Evolutionary conservation across 2,329 filamentous ascomycete genomes (phyloP).

Genomic region (Ascochyta fabae): DNA sequence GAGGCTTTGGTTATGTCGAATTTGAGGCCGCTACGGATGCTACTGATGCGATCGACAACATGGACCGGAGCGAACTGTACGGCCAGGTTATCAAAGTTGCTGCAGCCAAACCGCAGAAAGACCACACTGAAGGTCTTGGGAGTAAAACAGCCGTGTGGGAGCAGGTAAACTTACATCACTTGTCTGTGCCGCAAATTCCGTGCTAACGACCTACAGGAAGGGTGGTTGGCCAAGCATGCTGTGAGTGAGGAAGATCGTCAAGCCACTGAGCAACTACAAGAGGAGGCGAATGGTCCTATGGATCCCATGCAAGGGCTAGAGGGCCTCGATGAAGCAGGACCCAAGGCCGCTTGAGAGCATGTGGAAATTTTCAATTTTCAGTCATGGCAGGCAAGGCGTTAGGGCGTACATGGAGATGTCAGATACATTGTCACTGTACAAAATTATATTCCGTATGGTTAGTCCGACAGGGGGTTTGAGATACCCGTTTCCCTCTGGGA

Average conservation of each 20-base stretch:
- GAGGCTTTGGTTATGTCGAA: constrained; percentile 96
- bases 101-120: constrained; percentile 89
- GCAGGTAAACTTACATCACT: constrained; percentile 69
- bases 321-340: constrained; percentile 90
- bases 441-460: neutral
- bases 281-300: constrained; percentile 62
- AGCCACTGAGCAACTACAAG: constrained; percentile 63
- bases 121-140: constrained; percentile 82
- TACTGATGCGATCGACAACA: constrained; percentile 96
- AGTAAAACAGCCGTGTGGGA: constrained; percentile 97
- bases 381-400: constrained; percentile 25
- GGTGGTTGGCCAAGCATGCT: constrained; percentile 88
- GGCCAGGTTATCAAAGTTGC: constrained; percentile 92
- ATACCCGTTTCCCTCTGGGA: neutral
- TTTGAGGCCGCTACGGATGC: constrained; percentile 87
- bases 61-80: constrained; percentile 96
- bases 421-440: constrained; percentile 15
- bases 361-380: neutral
- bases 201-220: constrained; percentile 68
- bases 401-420: constrained; percentile 20
- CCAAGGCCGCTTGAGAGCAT: constrained; percentile 68
- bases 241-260: constrained; percentile 79
- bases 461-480: neutral
- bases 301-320: constrained; percentile 98
- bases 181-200: neutral